Percentiles rank a stretch among this genome's conserved stretches.
Conservation (phyloP, 495 filamentous ascomycete genomes). For the Annulohypoxylon bovei region DNA sequence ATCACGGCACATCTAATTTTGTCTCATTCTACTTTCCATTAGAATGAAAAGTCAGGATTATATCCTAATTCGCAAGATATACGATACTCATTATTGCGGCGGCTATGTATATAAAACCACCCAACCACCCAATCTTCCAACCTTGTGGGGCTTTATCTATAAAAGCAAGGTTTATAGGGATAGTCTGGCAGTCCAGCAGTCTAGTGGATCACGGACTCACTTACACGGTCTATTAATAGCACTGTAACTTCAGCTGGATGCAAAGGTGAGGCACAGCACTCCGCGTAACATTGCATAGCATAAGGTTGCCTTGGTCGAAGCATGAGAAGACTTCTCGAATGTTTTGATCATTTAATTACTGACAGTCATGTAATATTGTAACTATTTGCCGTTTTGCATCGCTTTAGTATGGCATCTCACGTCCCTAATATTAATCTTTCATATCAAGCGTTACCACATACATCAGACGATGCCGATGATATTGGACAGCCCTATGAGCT, state of each 20-base stretch:
- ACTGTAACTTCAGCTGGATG: constrained; percentile 1
- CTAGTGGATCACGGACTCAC: not conserved
- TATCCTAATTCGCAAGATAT: not conserved
- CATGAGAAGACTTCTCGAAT: not conserved
- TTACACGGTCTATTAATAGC: not conserved
- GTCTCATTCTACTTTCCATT: not conserved
- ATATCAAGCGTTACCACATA: not conserved
- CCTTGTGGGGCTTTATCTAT: not conserved
- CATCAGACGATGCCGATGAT: not conserved
- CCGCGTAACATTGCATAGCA: not conserved
- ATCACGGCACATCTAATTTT: not conserved
- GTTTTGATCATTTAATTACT: not conserved
- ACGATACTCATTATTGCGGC: not conserved
- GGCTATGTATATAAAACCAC: not conserved
- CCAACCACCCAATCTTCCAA: not conserved
- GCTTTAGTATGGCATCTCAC: not conserved
- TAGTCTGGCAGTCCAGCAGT: not conserved
- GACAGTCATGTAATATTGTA: not conserved
- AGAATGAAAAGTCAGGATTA: not conserved
- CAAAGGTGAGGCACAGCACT: constrained; percentile 3
- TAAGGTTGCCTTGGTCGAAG: not conserved
- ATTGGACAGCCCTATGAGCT: not conserved
- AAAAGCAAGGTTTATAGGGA: not conserved
- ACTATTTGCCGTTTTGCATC: not conserved
- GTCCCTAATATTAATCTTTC: not conserved